phyloP scores from a whole-genome alignment of 1,139 yeast genomes.

The Nadsonia commutata region DNA sequence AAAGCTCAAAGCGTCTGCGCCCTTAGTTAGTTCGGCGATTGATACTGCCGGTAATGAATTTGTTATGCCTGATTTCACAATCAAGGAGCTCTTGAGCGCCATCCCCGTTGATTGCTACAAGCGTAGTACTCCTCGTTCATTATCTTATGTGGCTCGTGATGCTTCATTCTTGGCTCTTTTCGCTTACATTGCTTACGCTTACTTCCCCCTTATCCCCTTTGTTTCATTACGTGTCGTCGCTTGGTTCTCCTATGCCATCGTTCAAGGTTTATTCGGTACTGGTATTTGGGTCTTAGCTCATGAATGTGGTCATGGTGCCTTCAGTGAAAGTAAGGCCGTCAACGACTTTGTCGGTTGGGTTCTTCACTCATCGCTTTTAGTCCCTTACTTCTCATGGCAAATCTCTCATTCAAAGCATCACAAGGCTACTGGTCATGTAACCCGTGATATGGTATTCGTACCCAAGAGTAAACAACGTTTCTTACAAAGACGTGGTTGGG shows the following conservation, averaged over 20 bases:
- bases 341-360: conserved; percentile 76
- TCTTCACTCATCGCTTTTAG: conserved; percentile 60
- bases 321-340: conserved; percentile 52
- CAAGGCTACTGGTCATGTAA: conserved; percentile 72
- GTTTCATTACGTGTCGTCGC: conserved; percentile 33
- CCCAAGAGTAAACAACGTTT: conserved; percentile 52
- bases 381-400: conserved; percentile 82
- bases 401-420: conserved; percentile 74
- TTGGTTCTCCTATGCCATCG: conserved; percentile 44
- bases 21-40: background rate
- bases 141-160: conserved; percentile 55
- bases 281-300: conserved; percentile 83
- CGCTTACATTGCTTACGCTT: conserved; percentile 39
- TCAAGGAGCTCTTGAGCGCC: conserved; percentile 56
- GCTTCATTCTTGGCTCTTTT: conserved; percentile 34
- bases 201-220: conserved; percentile 38
- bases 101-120: conserved; percentile 69
- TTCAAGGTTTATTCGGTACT: conserved; percentile 56
- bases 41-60: conserved; percentile 53
- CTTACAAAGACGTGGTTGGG: conserved; percentile 26
- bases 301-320: conserved; percentile 85
- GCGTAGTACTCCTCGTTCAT: conserved; percentile 41
- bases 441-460: conserved; percentile 71
- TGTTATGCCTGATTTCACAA: conserved; percentile 58
- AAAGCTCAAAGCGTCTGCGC: background rate